A percentile compares a stretch with the other conserved stretches of the same genome.
Conservation (phyloP, 768 basidiomycete genomes). For the Leucocoprinus leucothites region DNA sequence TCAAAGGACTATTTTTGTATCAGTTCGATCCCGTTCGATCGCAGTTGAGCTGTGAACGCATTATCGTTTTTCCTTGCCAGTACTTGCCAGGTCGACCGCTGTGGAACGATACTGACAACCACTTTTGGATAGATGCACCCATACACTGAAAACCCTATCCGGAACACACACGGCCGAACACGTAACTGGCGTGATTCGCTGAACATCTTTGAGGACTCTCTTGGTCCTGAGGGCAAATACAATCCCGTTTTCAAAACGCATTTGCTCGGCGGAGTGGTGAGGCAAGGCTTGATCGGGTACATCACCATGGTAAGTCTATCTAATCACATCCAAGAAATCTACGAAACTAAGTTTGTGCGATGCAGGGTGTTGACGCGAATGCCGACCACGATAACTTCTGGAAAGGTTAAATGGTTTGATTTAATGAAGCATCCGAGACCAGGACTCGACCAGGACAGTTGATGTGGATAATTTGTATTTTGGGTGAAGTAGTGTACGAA, state of each 20-base stretch:
- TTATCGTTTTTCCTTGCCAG: neutral
- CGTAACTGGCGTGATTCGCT: slow-evolving; percentile 51
- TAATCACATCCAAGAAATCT: neutral
- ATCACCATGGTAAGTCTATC: slow-evolving; percentile 47
- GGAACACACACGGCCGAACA: slow-evolving; percentile 43
- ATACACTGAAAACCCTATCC: slow-evolving; percentile 47
- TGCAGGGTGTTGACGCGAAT: slow-evolving; percentile 38
- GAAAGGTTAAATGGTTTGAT: slow-evolving; percentile 24
- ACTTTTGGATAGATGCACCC: slow-evolving; percentile 40
- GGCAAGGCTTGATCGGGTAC: slow-evolving; percentile 49
- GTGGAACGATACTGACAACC: too few relatives aligned
- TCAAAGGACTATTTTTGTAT: neutral
- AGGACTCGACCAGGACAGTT: too few relatives aligned
- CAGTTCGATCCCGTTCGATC: neutral
- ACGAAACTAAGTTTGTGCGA: neutral
- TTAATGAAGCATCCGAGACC: neutral
- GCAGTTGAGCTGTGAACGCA: too few relatives aligned
- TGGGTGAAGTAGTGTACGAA: too few relatives aligned
- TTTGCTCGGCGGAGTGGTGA: slow-evolving; percentile 45
- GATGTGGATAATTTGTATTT: too few relatives aligned
- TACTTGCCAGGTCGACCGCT: too few relatives aligned
- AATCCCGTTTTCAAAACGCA: slow-evolving; percentile 52
- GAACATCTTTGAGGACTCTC: slow-evolving; percentile 51
- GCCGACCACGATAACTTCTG: slow-evolving; percentile 34
- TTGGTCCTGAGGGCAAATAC: slow-evolving; percentile 46